A percentile compares a stretch with the other conserved stretches of the same genome.
These are phyloP conservation scores for Ganoderma multipileum DNA, from an alignment of 1,284 basidiomycete genomes.

Conservation along the genomic window DNA sequence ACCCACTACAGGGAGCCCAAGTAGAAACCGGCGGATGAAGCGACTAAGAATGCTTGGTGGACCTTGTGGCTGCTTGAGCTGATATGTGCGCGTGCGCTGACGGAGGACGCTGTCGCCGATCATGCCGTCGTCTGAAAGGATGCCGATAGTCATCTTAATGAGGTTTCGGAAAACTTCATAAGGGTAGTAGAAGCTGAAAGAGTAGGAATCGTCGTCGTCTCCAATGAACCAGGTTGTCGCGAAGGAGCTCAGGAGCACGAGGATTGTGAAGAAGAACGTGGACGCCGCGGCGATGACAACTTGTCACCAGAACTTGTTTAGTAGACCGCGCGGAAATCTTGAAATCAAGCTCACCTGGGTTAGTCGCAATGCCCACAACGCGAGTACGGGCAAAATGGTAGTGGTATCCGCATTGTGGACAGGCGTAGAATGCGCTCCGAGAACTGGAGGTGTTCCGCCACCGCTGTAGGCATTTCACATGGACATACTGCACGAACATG, in stretches of 20 bases:
- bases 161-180: constrained; percentile 66
- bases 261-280: constrained; percentile 64
- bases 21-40: constrained; percentile 69
- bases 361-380: constrained; percentile 73
- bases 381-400: constrained; percentile 76
- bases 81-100: constrained; percentile 17
- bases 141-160: constrained; percentile 66
- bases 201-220: constrained; percentile 46
- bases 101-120: constrained; percentile 47
- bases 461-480: constrained; percentile 75
- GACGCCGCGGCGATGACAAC: constrained; percentile 73
- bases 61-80: constrained; percentile 24
- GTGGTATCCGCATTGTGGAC: constrained; percentile 77
- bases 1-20: constrained; percentile 79
- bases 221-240: constrained; percentile 71
- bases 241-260: constrained; percentile 77
- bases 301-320: constrained; percentile 35
- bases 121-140: constrained; percentile 62
- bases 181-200: constrained; percentile 58
- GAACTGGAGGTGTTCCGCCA: constrained; percentile 71
- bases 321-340: neutral
- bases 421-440: constrained; percentile 70
- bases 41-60: constrained; percentile 56
- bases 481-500: constrained; percentile 62
- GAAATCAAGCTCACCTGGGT: constrained; percentile 55